Conservation (phyloP, 257 asterid species). For the Plantago elongata region DNA sequence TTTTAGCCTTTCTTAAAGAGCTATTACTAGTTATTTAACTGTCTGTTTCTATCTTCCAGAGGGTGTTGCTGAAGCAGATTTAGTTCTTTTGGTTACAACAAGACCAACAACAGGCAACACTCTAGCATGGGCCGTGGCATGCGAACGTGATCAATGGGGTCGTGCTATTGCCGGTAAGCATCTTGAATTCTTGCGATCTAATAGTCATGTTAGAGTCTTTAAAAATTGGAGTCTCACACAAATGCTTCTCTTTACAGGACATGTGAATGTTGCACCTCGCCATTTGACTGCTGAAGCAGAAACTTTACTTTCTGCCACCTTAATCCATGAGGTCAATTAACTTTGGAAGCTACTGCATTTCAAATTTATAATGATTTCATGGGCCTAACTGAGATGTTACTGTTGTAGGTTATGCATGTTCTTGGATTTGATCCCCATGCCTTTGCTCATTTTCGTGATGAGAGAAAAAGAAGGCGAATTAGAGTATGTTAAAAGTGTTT, state of each 20-base stretch:
- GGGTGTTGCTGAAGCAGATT: slow-evolving; percentile 90
- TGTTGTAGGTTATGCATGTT: slow-evolving; percentile 79
- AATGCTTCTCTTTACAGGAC: slow-evolving; percentile 47
- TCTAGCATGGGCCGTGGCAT: slow-evolving; percentile 98
- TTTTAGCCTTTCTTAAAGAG: neutral
- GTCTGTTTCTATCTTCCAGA: slow-evolving; percentile 34
- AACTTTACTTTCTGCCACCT: slow-evolving; percentile 84
- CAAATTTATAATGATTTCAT: slow-evolving; percentile 15
- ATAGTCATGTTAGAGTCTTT: slow-evolving; percentile 3
- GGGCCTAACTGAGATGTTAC: slow-evolving; percentile 12
- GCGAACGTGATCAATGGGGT: slow-evolving; percentile 99
- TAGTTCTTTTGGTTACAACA: slow-evolving; percentile 92
- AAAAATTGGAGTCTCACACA: slow-evolving; percentile 1
- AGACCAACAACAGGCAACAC: slow-evolving; percentile 96
- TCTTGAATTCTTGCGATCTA: slow-evolving; percentile 8
- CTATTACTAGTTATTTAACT: neutral
- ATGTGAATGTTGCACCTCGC: slow-evolving; percentile 98
- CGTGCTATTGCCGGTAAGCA: slow-evolving; percentile 90
- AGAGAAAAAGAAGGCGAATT: slow-evolving; percentile 78
- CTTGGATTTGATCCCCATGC: slow-evolving; percentile 99
- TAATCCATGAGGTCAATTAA: slow-evolving; percentile 73
- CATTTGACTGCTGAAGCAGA: slow-evolving; percentile 98
- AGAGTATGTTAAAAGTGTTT: slow-evolving; percentile 37
- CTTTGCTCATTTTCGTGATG: slow-evolving; percentile 92
- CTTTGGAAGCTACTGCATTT: neutral